These are phyloP conservation scores for Purshia tridentata DNA, from an alignment of 306 rosid genomes.

Conservation along the genomic window DNA sequence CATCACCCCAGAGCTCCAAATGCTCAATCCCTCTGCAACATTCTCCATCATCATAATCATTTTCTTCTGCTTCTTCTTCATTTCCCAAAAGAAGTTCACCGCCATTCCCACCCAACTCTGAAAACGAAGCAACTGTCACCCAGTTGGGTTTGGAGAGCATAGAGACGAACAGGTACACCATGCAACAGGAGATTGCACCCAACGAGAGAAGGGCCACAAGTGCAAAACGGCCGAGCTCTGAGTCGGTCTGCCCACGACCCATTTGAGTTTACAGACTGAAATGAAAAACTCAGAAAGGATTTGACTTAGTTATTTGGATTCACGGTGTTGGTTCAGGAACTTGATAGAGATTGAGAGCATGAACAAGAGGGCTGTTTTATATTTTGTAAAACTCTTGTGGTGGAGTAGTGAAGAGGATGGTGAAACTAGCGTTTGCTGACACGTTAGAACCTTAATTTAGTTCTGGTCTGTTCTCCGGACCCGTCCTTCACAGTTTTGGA, in stretches of 20 bases:
- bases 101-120: background rate
- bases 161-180: conserved; percentile 46
- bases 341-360: background rate
- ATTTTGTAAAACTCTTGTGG: background rate
- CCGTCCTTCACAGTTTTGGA: no score
- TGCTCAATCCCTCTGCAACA: conserved; percentile 65
- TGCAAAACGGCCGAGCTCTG: conserved; percentile 45
- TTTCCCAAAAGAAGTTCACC: conserved; percentile 10
- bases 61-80: conserved; percentile 10
- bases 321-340: conserved; percentile 4
- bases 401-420: no score
- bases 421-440: background rate
- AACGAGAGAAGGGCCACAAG: conserved; percentile 47
- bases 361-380: background rate
- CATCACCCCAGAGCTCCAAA: conserved; percentile 83
- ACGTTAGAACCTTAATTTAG: background rate
- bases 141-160: conserved; percentile 15
- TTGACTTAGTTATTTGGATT: background rate
- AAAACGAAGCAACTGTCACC: conserved; percentile 14
- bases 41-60: conserved; percentile 9
- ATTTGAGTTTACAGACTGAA: conserved; percentile 32
- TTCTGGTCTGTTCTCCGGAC: no score
- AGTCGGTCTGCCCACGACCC: conserved; percentile 69
- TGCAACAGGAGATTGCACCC: conserved; percentile 55
- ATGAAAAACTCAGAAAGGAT: conserved; percentile 28